phyloP scores from a whole-genome alignment of 306 rosid genomes.

The barrel medic (Medicago truncatula) region MtrunA17r5.0-ANR NC_053046.1:13024001-13024500 shows the following conservation, averaged over 20 bases:
- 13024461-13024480: slow-evolving; percentile 40
- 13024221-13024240: slow-evolving; percentile 34
- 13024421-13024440: slow-evolving; percentile 35
- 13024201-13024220: neutral
- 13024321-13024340: slow-evolving; percentile 27
- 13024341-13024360: slow-evolving; percentile 39
- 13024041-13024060: too few species aligned
- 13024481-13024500: slow-evolving; percentile 12
- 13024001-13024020: too few species aligned
- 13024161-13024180: neutral
- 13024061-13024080: too few species aligned
- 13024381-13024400: slow-evolving; percentile 38
- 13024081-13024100: too few species aligned
- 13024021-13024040: too few species aligned
- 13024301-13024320: neutral
- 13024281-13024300: slow-evolving; percentile 8
- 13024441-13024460: slow-evolving; percentile 24
- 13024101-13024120: too few species aligned
- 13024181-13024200: neutral
- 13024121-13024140: neutral
- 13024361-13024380: slow-evolving; percentile 30
- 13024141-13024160: neutral
- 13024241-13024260: slow-evolving; percentile 11
- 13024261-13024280: slow-evolving; percentile 24
- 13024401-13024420: slow-evolving; percentile 49